Evolutionary conservation across 2,329 filamentous ascomycete genomes (phyloP).

Genomic region (Geosmithia morbida): DNA sequence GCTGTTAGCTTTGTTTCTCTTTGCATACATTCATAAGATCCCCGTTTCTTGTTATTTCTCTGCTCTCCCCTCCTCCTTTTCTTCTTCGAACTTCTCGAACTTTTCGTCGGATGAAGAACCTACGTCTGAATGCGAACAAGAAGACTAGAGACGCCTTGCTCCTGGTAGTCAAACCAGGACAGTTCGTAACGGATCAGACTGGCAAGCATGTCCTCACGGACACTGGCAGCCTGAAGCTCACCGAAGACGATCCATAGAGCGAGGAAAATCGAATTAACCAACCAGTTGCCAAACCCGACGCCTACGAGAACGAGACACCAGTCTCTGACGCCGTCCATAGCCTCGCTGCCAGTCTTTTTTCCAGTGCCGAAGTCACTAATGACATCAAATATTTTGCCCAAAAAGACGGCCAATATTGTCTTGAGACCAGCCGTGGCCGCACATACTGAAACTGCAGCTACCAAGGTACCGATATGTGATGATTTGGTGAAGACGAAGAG

Average conservation of each 20-base stretch:
- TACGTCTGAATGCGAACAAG: conserved; percentile 62
- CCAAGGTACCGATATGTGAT: conserved; percentile 39
- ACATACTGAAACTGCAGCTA: conserved; percentile 39
- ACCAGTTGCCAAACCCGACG: conserved; percentile 51
- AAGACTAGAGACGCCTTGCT: conserved; percentile 58
- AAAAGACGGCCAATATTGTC: conserved; percentile 52
- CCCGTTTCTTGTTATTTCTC: neutral
- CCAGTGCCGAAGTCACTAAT: conserved; percentile 53
- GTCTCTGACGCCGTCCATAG: conserved; percentile 39
- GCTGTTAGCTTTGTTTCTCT: neutral
- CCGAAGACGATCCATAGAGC: conserved; percentile 63
- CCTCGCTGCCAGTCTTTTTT: conserved; percentile 26
- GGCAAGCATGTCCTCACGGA: conserved; percentile 50
- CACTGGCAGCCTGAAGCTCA: conserved; percentile 59
- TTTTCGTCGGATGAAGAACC: conserved; percentile 15
- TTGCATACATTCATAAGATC: too few species aligned
- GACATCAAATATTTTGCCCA: conserved; percentile 61
- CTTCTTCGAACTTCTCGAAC: too few species aligned
- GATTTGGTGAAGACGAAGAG: conserved; percentile 63
- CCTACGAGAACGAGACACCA: conserved; percentile 49
- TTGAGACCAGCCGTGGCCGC: conserved; percentile 45
- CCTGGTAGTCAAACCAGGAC: conserved; percentile 65
- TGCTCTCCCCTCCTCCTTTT: neutral
- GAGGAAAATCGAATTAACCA: conserved; percentile 53
- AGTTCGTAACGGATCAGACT: conserved; percentile 60